A percentile compares a stretch with the other conserved stretches of the same genome.
Evolutionary conservation across 768 basidiomycete genomes (phyloP).

Genomic region (Suillus spraguei): DNA sequence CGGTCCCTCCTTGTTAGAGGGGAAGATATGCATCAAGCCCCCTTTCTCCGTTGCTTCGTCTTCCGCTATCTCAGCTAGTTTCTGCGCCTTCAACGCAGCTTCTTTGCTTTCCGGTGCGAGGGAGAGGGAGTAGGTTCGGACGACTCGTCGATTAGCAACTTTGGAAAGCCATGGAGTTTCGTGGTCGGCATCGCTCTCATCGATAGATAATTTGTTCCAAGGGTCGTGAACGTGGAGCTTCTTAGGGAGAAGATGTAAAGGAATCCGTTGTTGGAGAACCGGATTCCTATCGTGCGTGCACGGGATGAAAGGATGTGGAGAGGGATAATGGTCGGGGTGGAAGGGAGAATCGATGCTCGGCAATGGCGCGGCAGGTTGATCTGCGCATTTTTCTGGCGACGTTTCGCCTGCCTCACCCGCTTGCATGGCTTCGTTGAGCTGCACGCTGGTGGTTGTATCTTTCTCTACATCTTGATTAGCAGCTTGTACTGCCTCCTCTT

Average conservation of each 20-base stretch:
- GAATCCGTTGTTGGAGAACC: slow-evolving; percentile 36
- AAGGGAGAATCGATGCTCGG: slow-evolving; percentile 26
- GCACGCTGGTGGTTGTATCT: background rate
- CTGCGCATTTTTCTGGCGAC: background rate
- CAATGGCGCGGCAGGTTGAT: background rate
- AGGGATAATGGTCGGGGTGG: slow-evolving; percentile 38
- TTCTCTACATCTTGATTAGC: background rate
- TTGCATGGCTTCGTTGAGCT: background rate
- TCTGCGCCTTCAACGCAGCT: background rate
- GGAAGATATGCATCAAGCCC: slow-evolving; percentile 23
- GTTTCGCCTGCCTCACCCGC: background rate
- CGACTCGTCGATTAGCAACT: slow-evolving; percentile 18
- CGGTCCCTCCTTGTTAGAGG: slow-evolving; percentile 21
- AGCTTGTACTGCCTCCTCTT: background rate
- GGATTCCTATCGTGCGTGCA: slow-evolving; percentile 29
- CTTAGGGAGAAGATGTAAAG: slow-evolving; percentile 39
- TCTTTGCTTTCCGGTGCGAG: slow-evolving; percentile 10
- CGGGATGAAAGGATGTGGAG: slow-evolving; percentile 44
- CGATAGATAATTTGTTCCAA: slow-evolving; percentile 34
- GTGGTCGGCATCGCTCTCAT: background rate
- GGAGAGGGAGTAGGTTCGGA: slow-evolving; percentile 34
- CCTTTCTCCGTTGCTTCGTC: slow-evolving; percentile 18
- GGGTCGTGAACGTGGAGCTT: slow-evolving; percentile 49
- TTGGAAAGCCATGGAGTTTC: slow-evolving; percentile 31
- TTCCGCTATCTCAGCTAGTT: slow-evolving; percentile 11